Conservation (phyloP, 768 basidiomycete species). For the Mycena belliarum region DNA sequence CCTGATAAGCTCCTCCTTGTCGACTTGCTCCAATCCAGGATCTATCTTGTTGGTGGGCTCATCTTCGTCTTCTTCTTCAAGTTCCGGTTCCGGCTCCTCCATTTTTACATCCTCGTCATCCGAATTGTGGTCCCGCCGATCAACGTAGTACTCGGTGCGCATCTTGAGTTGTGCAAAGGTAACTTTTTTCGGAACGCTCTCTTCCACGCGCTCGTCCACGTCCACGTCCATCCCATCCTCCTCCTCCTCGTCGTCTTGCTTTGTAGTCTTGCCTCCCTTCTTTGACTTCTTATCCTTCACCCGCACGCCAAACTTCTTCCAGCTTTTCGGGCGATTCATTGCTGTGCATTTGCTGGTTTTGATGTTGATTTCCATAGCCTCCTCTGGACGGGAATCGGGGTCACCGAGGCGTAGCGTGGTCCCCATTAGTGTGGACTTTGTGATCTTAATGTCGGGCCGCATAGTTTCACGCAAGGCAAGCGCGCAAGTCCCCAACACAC, state of each 20-base stretch:
- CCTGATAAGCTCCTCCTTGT: conserved; percentile 75
- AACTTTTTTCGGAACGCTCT: conserved; percentile 22
- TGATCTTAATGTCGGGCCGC: conserved; percentile 63
- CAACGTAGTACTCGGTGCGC: conserved; percentile 59
- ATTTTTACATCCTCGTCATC: conserved; percentile 35
- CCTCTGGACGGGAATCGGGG: conserved; percentile 58
- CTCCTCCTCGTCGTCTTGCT: conserved; percentile 48
- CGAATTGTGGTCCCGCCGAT: conserved; percentile 39
- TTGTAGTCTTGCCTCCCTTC: conserved; percentile 34
- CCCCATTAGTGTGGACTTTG: conserved; percentile 65
- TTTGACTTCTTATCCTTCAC: conserved; percentile 30
- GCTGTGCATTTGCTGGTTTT: conserved; percentile 83
- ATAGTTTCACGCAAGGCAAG: conserved; percentile 62
- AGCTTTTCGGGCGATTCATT: conserved; percentile 63
- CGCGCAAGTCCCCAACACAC: conserved; percentile 63
- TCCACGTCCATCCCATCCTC: conserved; percentile 26
- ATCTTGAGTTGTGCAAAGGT: conserved; percentile 46
- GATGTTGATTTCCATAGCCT: conserved; percentile 73
- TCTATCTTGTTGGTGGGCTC: conserved; percentile 34
- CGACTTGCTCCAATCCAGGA: conserved; percentile 53
- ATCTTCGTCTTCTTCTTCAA: conserved; percentile 32
- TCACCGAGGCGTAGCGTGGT: conserved; percentile 81
- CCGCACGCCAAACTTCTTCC: conserved; percentile 73
- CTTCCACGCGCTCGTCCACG: conserved; percentile 26
- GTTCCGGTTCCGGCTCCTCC: conserved; percentile 31